These are phyloP conservation scores for Cryptosporidium ryanae DNA, from an alignment of 169 alveolate species.

Conservation along the genomic window DNA sequence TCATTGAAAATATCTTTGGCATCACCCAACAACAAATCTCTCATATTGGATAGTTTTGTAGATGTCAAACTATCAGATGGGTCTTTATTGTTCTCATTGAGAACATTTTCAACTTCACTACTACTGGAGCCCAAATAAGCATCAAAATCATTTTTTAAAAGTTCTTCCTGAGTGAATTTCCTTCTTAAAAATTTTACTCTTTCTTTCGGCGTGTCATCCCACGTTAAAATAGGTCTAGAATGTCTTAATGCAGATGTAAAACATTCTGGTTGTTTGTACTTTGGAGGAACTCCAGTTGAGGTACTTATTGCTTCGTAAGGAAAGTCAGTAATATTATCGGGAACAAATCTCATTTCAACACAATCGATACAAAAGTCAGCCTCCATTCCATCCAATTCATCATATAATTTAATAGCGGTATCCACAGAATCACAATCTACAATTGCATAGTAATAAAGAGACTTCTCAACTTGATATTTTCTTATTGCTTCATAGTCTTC, in stretches of 20 bases:
- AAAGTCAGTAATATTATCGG: slow-evolving; percentile 87
- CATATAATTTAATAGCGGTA: slow-evolving; percentile 91
- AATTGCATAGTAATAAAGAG: slow-evolving; percentile 94
- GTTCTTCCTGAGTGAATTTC: slow-evolving; percentile 81
- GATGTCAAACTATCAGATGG: background rate
- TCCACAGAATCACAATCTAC: slow-evolving; percentile 90
- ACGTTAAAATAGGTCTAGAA: slow-evolving; percentile 92
- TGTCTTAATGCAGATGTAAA: slow-evolving; percentile 91
- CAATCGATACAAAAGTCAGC: slow-evolving; percentile 92
- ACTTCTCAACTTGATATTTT: slow-evolving; percentile 79
- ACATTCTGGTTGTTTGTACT: slow-evolving; percentile 89
- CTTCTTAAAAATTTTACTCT: slow-evolving; percentile 86
- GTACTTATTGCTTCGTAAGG: slow-evolving; percentile 91
- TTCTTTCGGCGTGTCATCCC: slow-evolving; percentile 95
- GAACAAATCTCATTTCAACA: slow-evolving; percentile 94
- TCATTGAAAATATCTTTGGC: slow-evolving; percentile 43
- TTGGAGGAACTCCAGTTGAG: slow-evolving; percentile 90
- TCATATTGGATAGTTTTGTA: slow-evolving; percentile 14
- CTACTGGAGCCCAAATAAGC: slow-evolving; percentile 81
- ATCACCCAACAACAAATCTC: slow-evolving; percentile 52
- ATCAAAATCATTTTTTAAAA: slow-evolving; percentile 81
- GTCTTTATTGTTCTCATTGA: background rate
- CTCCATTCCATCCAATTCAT: slow-evolving; percentile 95
- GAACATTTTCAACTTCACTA: slow-evolving; percentile 47
- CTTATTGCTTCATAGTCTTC: slow-evolving; percentile 80